Conservation (phyloP, 257 asterid genomes). For the Coffea canephora region DNA sequence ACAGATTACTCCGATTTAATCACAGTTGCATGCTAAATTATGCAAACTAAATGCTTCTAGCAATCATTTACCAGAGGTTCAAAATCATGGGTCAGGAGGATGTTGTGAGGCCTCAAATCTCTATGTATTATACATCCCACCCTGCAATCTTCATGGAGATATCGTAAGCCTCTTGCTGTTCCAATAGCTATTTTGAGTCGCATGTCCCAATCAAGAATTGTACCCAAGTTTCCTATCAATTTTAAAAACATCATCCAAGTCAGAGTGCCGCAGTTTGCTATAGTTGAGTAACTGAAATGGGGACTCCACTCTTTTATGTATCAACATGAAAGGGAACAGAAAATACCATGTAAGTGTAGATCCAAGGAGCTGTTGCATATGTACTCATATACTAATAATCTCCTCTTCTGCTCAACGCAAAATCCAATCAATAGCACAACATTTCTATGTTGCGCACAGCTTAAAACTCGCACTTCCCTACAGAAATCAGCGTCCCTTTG, state of each 20-base stretch:
- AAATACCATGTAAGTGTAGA: slow-evolving; percentile 74
- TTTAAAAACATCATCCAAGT: slow-evolving; percentile 1
- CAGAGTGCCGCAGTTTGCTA: neutral
- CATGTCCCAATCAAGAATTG: slow-evolving; percentile 56
- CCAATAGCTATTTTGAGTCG: slow-evolving; percentile 81
- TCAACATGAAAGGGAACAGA: slow-evolving; percentile 12
- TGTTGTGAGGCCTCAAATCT: slow-evolving; percentile 75
- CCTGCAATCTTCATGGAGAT: slow-evolving; percentile 95
- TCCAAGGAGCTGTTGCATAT: slow-evolving; percentile 83
- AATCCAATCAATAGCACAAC: slow-evolving; percentile 85
- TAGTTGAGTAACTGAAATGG: neutral
- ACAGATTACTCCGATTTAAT: neutral
- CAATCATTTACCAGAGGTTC: slow-evolving; percentile 69
- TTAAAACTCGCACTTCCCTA: slow-evolving; percentile 73
- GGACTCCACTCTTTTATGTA: neutral
- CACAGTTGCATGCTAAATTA: neutral
- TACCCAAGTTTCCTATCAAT: slow-evolving; percentile 49
- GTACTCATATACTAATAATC: slow-evolving; percentile 78
- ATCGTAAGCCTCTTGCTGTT: slow-evolving; percentile 89
- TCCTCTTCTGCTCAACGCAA: slow-evolving; percentile 60
- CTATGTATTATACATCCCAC: slow-evolving; percentile 84
- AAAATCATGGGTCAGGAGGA: slow-evolving; percentile 83
- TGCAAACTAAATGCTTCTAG: slow-evolving; percentile 13
- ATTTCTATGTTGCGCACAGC: slow-evolving; percentile 94
- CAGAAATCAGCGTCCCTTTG: slow-evolving; percentile 78